These are phyloP conservation scores for Aspergillus hiratsukae DNA, from an alignment of 2,329 filamentous ascomycete species.

Conservation along the genomic window DNA sequence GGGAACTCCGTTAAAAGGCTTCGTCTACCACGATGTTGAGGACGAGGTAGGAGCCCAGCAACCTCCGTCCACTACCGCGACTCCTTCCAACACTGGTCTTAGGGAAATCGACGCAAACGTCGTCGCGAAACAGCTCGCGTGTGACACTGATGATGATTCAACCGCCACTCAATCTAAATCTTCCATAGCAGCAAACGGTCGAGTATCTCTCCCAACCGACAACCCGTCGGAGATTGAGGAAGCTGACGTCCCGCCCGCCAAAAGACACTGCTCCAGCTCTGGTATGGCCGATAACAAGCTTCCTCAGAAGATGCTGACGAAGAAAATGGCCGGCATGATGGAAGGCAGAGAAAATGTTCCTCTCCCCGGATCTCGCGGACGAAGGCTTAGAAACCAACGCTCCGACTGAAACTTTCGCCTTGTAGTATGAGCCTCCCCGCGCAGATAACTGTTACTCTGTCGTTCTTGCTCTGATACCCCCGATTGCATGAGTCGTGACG, in stretches of 20 bases:
- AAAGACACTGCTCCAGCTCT: constrained; percentile 28
- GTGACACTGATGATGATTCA: constrained; percentile 15
- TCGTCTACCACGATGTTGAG: constrained; percentile 49
- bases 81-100: constrained; percentile 41
- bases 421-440: neutral
- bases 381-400: constrained; percentile 28
- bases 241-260: constrained; percentile 19
- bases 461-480: constrained; percentile 5
- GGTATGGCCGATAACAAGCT: constrained; percentile 35
- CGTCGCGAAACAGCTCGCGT: constrained; percentile 29
- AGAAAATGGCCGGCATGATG: constrained; percentile 35
- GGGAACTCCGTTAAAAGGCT: constrained; percentile 47
- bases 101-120: constrained; percentile 51
- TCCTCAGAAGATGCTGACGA: constrained; percentile 40
- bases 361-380: constrained; percentile 22
- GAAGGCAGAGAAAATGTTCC: constrained; percentile 45
- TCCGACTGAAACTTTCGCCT: constrained; percentile 16
- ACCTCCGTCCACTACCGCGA: constrained; percentile 23
- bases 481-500: neutral
- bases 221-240: constrained; percentile 20
- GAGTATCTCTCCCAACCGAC: constrained; percentile 6
- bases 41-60: constrained; percentile 34
- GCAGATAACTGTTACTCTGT: constrained; percentile 5
- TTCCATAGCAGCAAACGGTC: neutral
- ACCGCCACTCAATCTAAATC: constrained; percentile 5